These are phyloP conservation scores for Clohesyomyces aquaticus DNA, from an alignment of 495 filamentous ascomycete species.

Conservation along the genomic window DNA sequence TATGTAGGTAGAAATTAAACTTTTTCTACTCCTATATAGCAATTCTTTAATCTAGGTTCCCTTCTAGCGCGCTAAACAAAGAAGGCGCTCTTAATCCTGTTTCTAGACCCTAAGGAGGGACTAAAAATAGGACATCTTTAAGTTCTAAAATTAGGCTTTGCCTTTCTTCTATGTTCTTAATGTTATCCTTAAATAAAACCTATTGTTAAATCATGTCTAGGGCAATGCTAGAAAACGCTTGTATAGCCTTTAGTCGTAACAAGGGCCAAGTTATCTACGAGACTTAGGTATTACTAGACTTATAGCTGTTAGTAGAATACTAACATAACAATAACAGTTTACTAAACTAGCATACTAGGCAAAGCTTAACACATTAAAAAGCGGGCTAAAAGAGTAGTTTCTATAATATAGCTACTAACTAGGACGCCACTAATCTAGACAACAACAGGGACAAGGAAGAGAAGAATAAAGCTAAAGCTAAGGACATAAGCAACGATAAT, in stretches of 20 bases:
- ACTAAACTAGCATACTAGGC: no score
- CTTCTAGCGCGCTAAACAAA: slow-evolving; percentile 1
- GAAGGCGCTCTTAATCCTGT: slow-evolving; percentile 2
- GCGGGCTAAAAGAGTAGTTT: no score
- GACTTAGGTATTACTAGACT: no score
- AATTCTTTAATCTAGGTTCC: not conserved
- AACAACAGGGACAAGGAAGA: no score
- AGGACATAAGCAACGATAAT: no score
- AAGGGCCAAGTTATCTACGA: no score
- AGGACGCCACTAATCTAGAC: no score
- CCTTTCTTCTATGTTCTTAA: slow-evolving; percentile 8
- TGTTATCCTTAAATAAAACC: slow-evolving; percentile 2
- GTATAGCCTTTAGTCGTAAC: slow-evolving; percentile 13
- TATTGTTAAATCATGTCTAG: slow-evolving; percentile 5
- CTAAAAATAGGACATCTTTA: slow-evolving; percentile 13
- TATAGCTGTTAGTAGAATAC: no score
- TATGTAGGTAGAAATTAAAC: slow-evolving; percentile 1
- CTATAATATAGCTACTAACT: no score
- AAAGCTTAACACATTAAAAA: no score
- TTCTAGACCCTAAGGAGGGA: slow-evolving; percentile 9
- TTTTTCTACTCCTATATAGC: not conserved
- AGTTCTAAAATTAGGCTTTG: slow-evolving; percentile 11
- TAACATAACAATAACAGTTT: no score
- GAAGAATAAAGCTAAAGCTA: no score
- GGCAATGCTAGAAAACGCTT: slow-evolving; percentile 12